Evolutionary conservation across 176 grass and related monocot species (phyloP).

Genomic region (Rhynchospora breviuscula): DNA sequence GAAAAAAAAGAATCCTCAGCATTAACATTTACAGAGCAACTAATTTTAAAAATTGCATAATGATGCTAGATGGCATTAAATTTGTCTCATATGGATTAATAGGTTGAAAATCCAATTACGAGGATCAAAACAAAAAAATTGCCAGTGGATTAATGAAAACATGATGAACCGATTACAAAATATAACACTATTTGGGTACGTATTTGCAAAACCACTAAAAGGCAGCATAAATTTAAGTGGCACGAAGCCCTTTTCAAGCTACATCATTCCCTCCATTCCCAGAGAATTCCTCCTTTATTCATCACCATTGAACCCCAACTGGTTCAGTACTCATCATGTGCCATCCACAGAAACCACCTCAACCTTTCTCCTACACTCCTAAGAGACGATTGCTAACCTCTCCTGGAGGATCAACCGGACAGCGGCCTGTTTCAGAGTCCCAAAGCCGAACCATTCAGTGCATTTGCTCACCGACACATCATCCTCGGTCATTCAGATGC

Average conservation of each 20-base stretch:
- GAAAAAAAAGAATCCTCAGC: neutral
- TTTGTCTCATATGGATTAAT: neutral
- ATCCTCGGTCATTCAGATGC: slow-evolving; percentile 69
- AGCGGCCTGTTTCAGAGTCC: slow-evolving; percentile 3
- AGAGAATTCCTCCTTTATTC: slow-evolving; percentile 8
- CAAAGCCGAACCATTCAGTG: slow-evolving; percentile 6
- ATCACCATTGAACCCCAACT: neutral
- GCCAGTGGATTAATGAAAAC: neutral
- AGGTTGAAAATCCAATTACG: neutral
- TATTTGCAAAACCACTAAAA: slow-evolving; percentile 3
- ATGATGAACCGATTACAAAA: neutral
- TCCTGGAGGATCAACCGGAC: neutral
- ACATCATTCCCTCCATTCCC: slow-evolving; percentile 12
- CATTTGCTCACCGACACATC: slow-evolving; percentile 43
- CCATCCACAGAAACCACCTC: slow-evolving; percentile 19
- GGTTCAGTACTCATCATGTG: neutral
- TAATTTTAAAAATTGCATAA: neutral
- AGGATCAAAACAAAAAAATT: neutral
- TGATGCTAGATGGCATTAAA: neutral
- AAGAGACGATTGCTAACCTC: neutral
- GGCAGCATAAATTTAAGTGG: neutral
- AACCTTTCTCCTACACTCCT: neutral
- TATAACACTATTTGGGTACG: neutral
- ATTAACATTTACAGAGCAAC: neutral
- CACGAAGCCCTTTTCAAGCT: neutral